Conservation (phyloP, 2,329 filamentous ascomycete species). For the Verticillium dahliae region DNA sequence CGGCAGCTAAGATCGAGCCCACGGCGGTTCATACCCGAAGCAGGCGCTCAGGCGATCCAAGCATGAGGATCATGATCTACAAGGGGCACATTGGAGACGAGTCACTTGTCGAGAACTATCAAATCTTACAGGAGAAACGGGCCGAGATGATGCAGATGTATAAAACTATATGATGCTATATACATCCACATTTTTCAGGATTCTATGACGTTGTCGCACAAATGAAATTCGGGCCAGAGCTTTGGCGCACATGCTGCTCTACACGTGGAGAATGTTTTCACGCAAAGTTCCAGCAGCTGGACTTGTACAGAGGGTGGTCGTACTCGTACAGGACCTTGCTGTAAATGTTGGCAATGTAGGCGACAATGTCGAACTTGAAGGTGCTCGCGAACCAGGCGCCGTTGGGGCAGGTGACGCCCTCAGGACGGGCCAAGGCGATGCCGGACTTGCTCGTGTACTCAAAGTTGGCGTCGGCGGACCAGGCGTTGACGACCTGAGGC, state of each 20-base stretch:
- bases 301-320: constrained; percentile 8
- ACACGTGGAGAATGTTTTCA: not conserved
- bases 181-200: too few species aligned
- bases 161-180: constrained; percentile 9
- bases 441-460: constrained; percentile 5
- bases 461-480: constrained; percentile 12
- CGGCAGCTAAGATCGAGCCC: constrained; percentile 12
- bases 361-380: constrained; percentile 7
- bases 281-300: constrained; percentile 10
- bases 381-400: constrained; percentile 12
- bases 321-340: constrained; percentile 8
- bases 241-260: not conserved
- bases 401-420: constrained; percentile 5
- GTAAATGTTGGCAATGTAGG: constrained; percentile 8
- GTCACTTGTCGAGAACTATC: too few species aligned
- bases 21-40: too few species aligned
- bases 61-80: too few species aligned
- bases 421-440: constrained; percentile 4
- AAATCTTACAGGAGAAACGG: too few species aligned
- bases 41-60: too few species aligned
- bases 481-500: constrained; percentile 26
- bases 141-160: too few species aligned
- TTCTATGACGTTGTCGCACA: too few species aligned
- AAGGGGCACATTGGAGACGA: too few species aligned
- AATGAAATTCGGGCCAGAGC: not conserved